Evolutionary conservation across 163 green algal species (phyloP).

Genomic region (Prototheca wickerhamii): DNA sequence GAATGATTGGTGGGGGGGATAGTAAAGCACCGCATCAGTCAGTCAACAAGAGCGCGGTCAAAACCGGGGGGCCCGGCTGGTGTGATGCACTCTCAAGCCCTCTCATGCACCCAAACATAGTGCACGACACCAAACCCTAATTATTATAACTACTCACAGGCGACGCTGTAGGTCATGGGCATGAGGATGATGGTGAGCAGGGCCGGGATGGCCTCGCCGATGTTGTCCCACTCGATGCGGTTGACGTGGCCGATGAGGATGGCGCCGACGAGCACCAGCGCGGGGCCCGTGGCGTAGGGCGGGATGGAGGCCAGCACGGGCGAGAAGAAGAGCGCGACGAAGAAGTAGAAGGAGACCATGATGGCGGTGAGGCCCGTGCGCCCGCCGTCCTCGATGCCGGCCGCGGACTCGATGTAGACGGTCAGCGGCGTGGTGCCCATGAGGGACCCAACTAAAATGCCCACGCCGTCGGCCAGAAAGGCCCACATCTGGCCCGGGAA

Average conservation of each 20-base stretch:
- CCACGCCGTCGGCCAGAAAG: slow-evolving; percentile 64
- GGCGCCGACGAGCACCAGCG: slow-evolving; percentile 40
- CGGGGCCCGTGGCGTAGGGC: slow-evolving; percentile 37
- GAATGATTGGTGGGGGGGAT: background rate
- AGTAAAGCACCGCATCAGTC: too few species aligned
- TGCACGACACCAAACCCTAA: background rate
- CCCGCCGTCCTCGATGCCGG: slow-evolving; percentile 72
- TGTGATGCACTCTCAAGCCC: too few species aligned
- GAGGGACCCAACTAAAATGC: slow-evolving; percentile 61
- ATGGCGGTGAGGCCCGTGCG: slow-evolving; percentile 57
- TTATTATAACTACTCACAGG: background rate
- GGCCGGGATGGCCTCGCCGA: slow-evolving; percentile 58
- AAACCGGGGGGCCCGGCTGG: too few species aligned
- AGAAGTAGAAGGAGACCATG: slow-evolving; percentile 32
- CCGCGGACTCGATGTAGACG: slow-evolving; percentile 56
- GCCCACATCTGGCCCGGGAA: slow-evolving; percentile 54
- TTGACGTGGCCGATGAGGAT: slow-evolving; percentile 39
- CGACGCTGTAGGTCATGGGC: slow-evolving; percentile 69
- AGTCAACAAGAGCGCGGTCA: too few species aligned
- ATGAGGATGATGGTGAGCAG: slow-evolving; percentile 83
- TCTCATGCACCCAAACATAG: too few species aligned
- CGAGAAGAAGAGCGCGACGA: slow-evolving; percentile 51
- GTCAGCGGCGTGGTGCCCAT: slow-evolving; percentile 60
- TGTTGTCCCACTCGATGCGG: slow-evolving; percentile 49
- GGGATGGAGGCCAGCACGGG: slow-evolving; percentile 51